Evolutionary conservation across 2,329 filamentous ascomycete genomes (phyloP).

Genomic region (Monosporascus sp.): DNA sequence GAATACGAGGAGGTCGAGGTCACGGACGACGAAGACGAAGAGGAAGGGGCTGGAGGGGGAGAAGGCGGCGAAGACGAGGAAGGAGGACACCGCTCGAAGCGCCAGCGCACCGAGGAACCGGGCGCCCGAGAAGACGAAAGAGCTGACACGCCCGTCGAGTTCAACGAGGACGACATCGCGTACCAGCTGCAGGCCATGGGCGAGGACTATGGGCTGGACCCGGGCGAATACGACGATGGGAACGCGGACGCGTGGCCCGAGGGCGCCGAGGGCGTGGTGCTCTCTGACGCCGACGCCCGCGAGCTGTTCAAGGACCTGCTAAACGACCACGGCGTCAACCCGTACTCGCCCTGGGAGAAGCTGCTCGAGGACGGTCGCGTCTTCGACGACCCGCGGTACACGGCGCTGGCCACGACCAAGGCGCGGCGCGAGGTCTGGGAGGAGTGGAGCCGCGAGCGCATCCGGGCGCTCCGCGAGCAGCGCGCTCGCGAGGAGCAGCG

Average conservation of each 20-base stretch:
- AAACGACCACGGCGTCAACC: constrained; percentile 74
- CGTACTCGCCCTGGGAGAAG: constrained; percentile 88
- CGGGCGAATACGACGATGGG: constrained; percentile 68
- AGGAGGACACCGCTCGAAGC: constrained; percentile 42
- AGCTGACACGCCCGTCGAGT: constrained; percentile 58
- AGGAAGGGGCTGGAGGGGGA: constrained; percentile 50
- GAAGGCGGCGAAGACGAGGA: constrained; percentile 42
- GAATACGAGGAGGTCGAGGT: constrained; percentile 78
- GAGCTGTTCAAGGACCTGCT: constrained; percentile 81
- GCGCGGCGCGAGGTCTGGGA: constrained; percentile 77
- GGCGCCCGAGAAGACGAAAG: constrained; percentile 19
- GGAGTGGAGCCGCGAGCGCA: constrained; percentile 74
- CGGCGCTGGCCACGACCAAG: constrained; percentile 74
- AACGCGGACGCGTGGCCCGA: constrained; percentile 60
- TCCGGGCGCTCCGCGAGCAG: constrained; percentile 64
- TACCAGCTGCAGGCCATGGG: constrained; percentile 89
- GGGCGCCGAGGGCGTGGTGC: constrained; percentile 61
- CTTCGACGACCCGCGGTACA: constrained; percentile 82
- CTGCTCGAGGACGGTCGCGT: constrained; percentile 77
- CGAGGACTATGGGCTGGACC: constrained; percentile 72
- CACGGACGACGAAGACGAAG: constrained; percentile 47
- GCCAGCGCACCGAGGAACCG: constrained; percentile 39
- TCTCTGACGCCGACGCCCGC: constrained; percentile 71
- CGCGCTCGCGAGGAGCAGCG: constrained; percentile 72
- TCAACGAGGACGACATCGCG: constrained; percentile 90